Conservation (phyloP, 2,329 filamentous ascomycete species). For the Fusarium xylarioides region DNA sequence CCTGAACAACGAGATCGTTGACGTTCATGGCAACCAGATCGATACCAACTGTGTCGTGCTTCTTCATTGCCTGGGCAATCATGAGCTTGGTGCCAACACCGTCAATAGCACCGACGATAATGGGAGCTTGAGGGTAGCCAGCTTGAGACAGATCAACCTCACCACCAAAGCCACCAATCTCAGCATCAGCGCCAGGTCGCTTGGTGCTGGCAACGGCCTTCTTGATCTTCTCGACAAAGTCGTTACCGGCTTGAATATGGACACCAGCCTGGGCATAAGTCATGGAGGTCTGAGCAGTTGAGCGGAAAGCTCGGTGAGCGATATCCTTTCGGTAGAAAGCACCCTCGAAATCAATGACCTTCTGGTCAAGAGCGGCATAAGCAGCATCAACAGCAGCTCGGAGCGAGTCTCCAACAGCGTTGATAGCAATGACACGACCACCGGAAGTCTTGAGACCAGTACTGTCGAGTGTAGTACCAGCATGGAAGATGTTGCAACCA, state of each 20-base stretch:
- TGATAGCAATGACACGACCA: slow-evolving; percentile 93
- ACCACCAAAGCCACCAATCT: slow-evolving; percentile 96
- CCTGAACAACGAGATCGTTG: slow-evolving; percentile 96
- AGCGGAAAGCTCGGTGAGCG: slow-evolving; percentile 76
- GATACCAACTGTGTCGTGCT: slow-evolving; percentile 94
- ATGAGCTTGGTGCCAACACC: slow-evolving; percentile 97
- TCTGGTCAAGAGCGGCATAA: slow-evolving; percentile 80
- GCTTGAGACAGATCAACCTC: slow-evolving; percentile 68
- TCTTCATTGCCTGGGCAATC: slow-evolving; percentile 88
- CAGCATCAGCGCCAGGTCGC: slow-evolving; percentile 86
- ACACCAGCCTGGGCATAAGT: slow-evolving; percentile 96
- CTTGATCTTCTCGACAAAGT: slow-evolving; percentile 92
- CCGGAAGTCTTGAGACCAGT: slow-evolving; percentile 78
- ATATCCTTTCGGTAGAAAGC: slow-evolving; percentile 97
- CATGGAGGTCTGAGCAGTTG: slow-evolving; percentile 62
- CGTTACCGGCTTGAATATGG: slow-evolving; percentile 92
- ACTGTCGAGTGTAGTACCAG: slow-evolving; percentile 77
- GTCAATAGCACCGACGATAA: slow-evolving; percentile 93
- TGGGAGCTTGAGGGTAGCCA: slow-evolving; percentile 77
- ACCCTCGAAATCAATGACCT: slow-evolving; percentile 78
- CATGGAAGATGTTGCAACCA: slow-evolving; percentile 84
- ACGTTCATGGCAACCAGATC: slow-evolving; percentile 99
- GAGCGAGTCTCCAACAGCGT: slow-evolving; percentile 75
- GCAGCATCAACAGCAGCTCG: slow-evolving; percentile 85
- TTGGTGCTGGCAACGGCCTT: slow-evolving; percentile 84